Evolutionary conservation across 768 basidiomycete genomes (phyloP), one percentile per base, ranked within the genome.

Genomic region (Xerocomus potaroensis): DNA sequence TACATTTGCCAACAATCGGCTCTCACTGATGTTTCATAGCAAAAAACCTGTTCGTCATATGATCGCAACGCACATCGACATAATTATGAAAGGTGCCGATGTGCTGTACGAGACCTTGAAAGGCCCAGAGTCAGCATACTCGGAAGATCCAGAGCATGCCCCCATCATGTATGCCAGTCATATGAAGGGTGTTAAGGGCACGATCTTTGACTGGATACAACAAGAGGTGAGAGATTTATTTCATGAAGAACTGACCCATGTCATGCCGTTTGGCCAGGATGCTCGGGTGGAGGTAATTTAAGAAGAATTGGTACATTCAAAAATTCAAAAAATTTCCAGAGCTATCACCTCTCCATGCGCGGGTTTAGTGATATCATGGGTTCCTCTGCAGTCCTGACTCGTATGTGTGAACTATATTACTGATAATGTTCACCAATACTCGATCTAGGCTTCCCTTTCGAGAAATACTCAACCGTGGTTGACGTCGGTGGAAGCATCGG

Each of bases 401-500:
- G 66, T 55, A 26, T 26, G 54, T 50, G 8, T 27, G 7, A 8
- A n/a, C 5, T 5, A n/a, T 18, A 3, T 8, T 8, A 23, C 8
- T n/a, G 22, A 8, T 34, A 19, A 14, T 9, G 2, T 11, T 43
- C 8, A 11, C 37, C 50, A 1, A 48, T 11, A 11, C 5, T 1
- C 12, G 16, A 31, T 31, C n/a, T 19, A 69, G 70, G 52, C 1
- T 70, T 59, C 43, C 65, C 70, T 7, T 71, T 69, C 40, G 48
- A 46, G 9, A 53, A 53, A 21, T 57, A 58, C 37, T 58, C 65
- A 0, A 59, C 58, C 7, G 45, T 69, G 8, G 65, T 68, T 19
- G 69, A 70, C 40, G 57, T 70, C 4, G 69, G 68, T 9, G 68
- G 68, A 34, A 61, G 68, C 7, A 57, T 66, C 15, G 69, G 69